phyloP scores from a whole-genome alignment of 257 asterid species.

The Nicotiana tomentosiformis region DNA sequence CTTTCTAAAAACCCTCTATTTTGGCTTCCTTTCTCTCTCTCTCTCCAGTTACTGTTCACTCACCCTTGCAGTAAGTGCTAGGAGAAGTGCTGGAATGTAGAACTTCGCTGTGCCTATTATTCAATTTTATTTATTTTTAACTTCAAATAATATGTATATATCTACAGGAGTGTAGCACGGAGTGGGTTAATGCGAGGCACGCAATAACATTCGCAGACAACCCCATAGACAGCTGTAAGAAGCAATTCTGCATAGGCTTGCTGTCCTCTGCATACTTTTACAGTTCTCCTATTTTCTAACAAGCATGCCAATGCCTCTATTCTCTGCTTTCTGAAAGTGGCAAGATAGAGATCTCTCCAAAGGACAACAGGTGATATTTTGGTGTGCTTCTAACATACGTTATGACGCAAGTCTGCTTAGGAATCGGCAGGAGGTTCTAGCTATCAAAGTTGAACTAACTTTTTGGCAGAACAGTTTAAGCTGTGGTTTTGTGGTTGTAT shows the following conservation, averaged over 20 bases:
- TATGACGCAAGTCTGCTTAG: conserved; percentile 38
- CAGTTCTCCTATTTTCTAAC: conserved; percentile 32
- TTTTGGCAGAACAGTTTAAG: conserved; percentile 42
- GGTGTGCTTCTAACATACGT: conserved; percentile 72
- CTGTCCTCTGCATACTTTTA: conserved; percentile 25
- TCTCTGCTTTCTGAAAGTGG: conserved; percentile 39
- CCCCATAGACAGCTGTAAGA: conserved; percentile 21
- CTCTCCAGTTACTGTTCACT: background rate
- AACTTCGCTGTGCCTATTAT: background rate
- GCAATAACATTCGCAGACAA: conserved; percentile 40
- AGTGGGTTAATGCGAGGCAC: conserved; percentile 61
- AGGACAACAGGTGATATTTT: conserved; percentile 16
- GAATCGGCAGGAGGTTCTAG: conserved; percentile 36
- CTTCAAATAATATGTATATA: background rate
- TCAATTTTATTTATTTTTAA: background rate
- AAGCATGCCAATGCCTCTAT: conserved; percentile 47
- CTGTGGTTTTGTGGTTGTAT: conserved; percentile 62
- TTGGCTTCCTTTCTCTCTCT: background rate
- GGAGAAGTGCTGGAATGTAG: background rate
- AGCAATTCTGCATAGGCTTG: conserved; percentile 26
- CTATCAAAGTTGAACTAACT: conserved; percentile 55
- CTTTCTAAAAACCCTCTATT: background rate
- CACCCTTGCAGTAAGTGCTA: background rate
- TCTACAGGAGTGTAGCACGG: conserved; percentile 64
- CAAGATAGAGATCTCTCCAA: conserved; percentile 18